Conservation (phyloP, 495 filamentous ascomycete species). For the Copromyces sp. region DNA sequence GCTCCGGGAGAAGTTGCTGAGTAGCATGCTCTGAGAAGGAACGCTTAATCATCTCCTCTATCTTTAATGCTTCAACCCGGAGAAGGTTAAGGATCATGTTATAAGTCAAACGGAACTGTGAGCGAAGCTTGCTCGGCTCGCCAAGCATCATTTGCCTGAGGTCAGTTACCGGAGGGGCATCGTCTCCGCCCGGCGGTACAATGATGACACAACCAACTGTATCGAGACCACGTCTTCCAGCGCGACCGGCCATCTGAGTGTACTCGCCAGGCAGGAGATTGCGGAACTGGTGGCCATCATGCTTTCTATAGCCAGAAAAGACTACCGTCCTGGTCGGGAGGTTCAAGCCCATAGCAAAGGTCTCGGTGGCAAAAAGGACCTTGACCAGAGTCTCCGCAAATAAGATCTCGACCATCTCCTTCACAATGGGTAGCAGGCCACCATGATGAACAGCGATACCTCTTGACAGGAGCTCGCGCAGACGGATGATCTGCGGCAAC, state of each 20-base stretch:
- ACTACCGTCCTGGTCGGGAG: slow-evolving; percentile 92
- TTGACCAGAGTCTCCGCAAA: slow-evolving; percentile 94
- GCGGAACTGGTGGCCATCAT: slow-evolving; percentile 83
- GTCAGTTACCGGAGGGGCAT: slow-evolving; percentile 75
- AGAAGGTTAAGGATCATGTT: slow-evolving; percentile 98
- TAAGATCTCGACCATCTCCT: slow-evolving; percentile 93
- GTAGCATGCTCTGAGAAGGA: slow-evolving; percentile 99
- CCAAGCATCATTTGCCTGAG: slow-evolving; percentile 91
- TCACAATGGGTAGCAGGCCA: slow-evolving; percentile 89
- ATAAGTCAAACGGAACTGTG: slow-evolving; percentile 94
- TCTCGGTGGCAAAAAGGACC: slow-evolving; percentile 94
- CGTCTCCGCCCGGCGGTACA: slow-evolving; percentile 63
- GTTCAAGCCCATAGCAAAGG: slow-evolving; percentile 97
- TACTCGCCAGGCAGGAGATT: slow-evolving; percentile 93
- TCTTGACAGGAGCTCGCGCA: slow-evolving; percentile 74
- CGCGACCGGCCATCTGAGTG: slow-evolving; percentile 96
- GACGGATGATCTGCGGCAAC: slow-evolving; percentile 79
- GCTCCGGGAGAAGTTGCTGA: slow-evolving; percentile 85
- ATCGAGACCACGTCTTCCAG: slow-evolving; percentile 86
- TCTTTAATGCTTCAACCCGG: slow-evolving; percentile 92
- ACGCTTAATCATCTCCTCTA: slow-evolving; percentile 99
- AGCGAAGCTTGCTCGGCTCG: slow-evolving; percentile 86
- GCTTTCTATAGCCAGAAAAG: slow-evolving; percentile 94
- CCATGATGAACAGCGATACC: slow-evolving; percentile 97
- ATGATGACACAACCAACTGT: slow-evolving; percentile 89